Base-by-base conservation (phyloP, 139 green algal species). In the Tetradesmus lagerheimii region DNA sequence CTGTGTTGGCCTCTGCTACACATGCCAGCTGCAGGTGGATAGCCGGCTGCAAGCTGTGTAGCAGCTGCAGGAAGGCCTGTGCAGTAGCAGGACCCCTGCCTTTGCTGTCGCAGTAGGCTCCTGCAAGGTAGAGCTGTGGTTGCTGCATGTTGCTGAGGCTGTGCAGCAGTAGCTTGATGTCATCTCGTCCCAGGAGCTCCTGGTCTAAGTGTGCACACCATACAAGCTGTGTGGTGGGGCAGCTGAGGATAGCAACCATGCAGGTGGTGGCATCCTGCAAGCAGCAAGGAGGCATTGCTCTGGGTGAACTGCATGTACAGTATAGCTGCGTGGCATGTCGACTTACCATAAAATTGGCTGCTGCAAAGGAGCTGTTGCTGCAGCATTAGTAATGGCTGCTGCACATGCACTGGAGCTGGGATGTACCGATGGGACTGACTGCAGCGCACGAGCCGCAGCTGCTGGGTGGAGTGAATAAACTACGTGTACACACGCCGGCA, bases 221-320 rank as follows among this genome's bases (percentile, higher is more conserved):
- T 2, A 80, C 37, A 25, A n/a, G 12, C 14, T 34, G 37, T 14
- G 62, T 41, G 11, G 2, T 4, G 43, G 81, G 81, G 81, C 81
- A 87, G 34, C 50, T 50, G 11, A 88, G 20, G 29, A 88, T 31
- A 20, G 39, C 83, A 8, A 80, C 64, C 27, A 88, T 18, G 38
- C 83, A 88, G 29, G 83, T 88, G 25, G 83, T 88, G 5, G 83
- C 83, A 15, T 88, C 83, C 67, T 88, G 83, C 35, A 31, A 80
- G 53, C 81, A 71, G n/a, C 29, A 43, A 4, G 74, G 16, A 79
- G 14, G 67, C 16, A 37, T 79, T 37, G 12, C 18, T 23, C 1
- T 18, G 47, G 1, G 12, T 62, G 47, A 62, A 14, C 47, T 62
- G 6, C 8, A 11, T 62, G 47, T 62, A 62, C 47, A 62, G 8